Conservation (phyloP, 768 basidiomycete species). For the Phaeotremella fagi region DNA sequence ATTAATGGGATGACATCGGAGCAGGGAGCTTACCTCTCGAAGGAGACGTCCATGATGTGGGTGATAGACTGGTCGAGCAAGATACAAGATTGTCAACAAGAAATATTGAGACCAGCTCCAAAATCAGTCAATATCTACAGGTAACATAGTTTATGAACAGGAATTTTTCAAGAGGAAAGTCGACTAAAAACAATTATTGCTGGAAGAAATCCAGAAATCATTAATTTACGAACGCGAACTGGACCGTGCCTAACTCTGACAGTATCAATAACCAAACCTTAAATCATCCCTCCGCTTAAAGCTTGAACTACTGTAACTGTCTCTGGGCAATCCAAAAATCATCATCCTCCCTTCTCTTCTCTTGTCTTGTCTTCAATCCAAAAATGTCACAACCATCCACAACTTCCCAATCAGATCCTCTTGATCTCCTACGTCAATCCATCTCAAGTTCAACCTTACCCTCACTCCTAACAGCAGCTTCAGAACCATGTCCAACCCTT, state of each 20-base stretch:
- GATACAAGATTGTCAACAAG: not conserved
- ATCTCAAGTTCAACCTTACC: constrained; percentile 27
- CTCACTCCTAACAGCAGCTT: constrained; percentile 39
- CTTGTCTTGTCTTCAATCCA: not conserved
- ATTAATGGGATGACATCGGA: not conserved
- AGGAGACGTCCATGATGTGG: constrained; percentile 23
- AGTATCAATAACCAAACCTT: too few relatives aligned
- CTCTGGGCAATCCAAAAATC: not conserved
- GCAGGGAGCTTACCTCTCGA: constrained; percentile 28
- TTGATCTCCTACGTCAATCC: constrained; percentile 43
- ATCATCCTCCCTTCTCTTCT: not conserved
- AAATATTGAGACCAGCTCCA: not conserved
- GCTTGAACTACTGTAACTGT: too few relatives aligned
- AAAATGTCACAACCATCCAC: not conserved
- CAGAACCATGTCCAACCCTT: constrained; percentile 49
- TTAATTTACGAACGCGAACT: too few relatives aligned
- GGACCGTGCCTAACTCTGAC: too few relatives aligned
- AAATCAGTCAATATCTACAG: too few relatives aligned
- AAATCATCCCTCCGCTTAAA: too few relatives aligned
- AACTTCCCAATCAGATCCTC: constrained; percentile 27
- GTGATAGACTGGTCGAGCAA: not conserved
- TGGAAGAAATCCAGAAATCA: too few relatives aligned
- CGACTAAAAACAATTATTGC: not conserved
- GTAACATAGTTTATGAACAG: not conserved
- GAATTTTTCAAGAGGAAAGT: not conserved